These are phyloP conservation scores for Aspergillus caelatus DNA, from an alignment of 2,329 filamentous ascomycete genomes.

Conservation along the genomic window DNA sequence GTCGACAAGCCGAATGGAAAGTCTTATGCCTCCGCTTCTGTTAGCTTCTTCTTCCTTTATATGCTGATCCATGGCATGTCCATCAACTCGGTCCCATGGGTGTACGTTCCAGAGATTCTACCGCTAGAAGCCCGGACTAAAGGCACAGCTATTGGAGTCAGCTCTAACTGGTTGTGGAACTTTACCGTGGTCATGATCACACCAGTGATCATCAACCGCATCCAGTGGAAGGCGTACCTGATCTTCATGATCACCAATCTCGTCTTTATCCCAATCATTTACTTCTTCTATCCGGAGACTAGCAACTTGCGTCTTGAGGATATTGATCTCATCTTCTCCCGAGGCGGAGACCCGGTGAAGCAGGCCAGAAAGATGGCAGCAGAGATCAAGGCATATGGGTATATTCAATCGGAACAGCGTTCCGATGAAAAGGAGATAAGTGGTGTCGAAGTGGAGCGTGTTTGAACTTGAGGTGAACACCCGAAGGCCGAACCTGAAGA, in stretches of 20 bases:
- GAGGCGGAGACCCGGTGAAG: neutral
- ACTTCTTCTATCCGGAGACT: conserved; percentile 50
- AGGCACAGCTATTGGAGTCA: conserved; percentile 44
- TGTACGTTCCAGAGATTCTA: conserved; percentile 54
- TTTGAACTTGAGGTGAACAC: neutral
- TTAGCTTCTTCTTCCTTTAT: neutral
- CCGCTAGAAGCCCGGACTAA: conserved; percentile 54
- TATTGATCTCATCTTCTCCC: conserved; percentile 45
- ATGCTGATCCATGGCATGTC: neutral
- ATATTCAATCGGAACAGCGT: neutral
- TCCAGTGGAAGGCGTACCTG: conserved; percentile 39
- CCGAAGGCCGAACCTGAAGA: too few species aligned
- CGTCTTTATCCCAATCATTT: conserved; percentile 43
- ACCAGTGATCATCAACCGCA: conserved; percentile 33
- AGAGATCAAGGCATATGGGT: neutral
- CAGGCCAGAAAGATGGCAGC: neutral
- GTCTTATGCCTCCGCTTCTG: neutral
- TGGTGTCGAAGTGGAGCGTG: neutral
- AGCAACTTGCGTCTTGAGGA: conserved; percentile 47
- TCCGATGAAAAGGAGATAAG: neutral
- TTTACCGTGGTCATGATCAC: conserved; percentile 48
- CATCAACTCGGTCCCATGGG: conserved; percentile 35
- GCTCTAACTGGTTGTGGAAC: conserved; percentile 49
- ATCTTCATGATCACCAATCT: conserved; percentile 40
- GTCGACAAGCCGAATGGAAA: conserved; percentile 22